These are phyloP conservation scores for Leucosporidium creatinivorum DNA, from an alignment of 768 basidiomycete genomes.

Conservation along the genomic window DNA sequence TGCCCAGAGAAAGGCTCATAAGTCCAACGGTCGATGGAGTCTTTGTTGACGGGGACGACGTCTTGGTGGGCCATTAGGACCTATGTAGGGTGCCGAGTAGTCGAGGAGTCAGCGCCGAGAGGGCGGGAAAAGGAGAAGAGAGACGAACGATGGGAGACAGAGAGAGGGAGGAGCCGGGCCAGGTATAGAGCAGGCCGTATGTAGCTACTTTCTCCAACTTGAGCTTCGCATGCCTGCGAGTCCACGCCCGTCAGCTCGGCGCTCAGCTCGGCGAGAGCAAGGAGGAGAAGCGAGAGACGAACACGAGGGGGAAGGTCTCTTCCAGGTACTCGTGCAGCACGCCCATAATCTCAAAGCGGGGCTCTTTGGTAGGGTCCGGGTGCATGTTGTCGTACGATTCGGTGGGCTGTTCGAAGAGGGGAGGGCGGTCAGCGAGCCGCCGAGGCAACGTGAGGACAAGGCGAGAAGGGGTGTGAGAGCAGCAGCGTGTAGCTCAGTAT, in stretches of 20 bases:
- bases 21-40: slow-evolving; percentile 19
- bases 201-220: slow-evolving; percentile 65
- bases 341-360: slow-evolving; percentile 5
- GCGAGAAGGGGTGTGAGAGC: too few relatives aligned
- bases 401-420: slow-evolving; percentile 17
- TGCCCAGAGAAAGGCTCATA: slow-evolving; percentile 25
- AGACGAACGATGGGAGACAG: slow-evolving; percentile 58
- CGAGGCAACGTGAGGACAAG: too few relatives aligned
- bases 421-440: background rate
- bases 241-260: slow-evolving; percentile 17
- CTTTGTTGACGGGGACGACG: slow-evolving; percentile 17
- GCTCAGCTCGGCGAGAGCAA: slow-evolving; percentile 48
- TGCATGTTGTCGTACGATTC: slow-evolving; percentile 31
- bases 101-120: background rate
- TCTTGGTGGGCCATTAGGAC: slow-evolving; percentile 33
- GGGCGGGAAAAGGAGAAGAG: background rate
- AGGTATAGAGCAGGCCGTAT: slow-evolving; percentile 65
- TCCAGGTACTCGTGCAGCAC: slow-evolving; percentile 25
- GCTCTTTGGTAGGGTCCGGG: slow-evolving; percentile 8
- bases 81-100: background rate
- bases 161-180: slow-evolving; percentile 56
- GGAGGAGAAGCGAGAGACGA: slow-evolving; percentile 36
- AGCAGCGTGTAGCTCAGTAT: too few relatives aligned
- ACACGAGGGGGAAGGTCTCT: slow-evolving; percentile 35
- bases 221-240: slow-evolving; percentile 57